These are phyloP conservation scores for Didymella sp. DNA, from an alignment of 2,329 filamentous ascomycete genomes.

Conservation along the genomic window DNA sequence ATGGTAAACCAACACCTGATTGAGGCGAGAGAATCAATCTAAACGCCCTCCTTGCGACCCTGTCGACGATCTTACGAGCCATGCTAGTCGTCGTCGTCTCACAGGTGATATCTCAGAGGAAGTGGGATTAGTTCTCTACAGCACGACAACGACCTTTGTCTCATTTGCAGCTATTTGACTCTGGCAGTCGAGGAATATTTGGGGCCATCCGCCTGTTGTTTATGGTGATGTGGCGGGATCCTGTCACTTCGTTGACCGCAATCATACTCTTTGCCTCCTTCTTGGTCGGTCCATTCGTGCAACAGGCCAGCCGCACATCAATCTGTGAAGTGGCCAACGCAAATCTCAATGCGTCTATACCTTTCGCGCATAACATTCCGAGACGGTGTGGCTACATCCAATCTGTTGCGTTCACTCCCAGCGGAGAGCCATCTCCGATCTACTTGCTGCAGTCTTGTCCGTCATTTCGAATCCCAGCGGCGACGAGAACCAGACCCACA, in stretches of 20 bases:
- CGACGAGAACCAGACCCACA: not conserved
- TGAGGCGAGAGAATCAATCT: conserved; percentile 5
- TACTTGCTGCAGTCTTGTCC: not conserved
- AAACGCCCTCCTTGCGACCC: not conserved
- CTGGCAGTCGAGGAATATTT: conserved; percentile 1
- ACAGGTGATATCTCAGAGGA: conserved; percentile 6
- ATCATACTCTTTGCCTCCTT: not conserved
- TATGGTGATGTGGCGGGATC: not conserved
- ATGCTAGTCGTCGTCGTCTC: not conserved
- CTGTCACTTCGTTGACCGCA: not conserved
- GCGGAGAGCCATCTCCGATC: not conserved
- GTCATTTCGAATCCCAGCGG: not conserved
- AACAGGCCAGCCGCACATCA: conserved; percentile 8
- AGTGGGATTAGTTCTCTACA: not conserved
- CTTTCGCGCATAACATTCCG: not conserved
- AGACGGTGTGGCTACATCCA: too few relatives aligned
- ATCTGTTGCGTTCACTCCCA: too few relatives aligned
- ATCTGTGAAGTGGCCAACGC: not conserved
- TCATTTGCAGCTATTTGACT: not conserved
- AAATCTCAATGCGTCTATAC: not conserved
- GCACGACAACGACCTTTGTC: not conserved
- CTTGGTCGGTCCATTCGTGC: conserved; percentile 1
- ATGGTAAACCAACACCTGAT: not conserved
- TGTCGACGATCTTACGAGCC: conserved; percentile 3
- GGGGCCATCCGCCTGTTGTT: not conserved